These are phyloP conservation scores for Colletotrichum abscissum DNA, from an alignment of 2,329 filamentous ascomycete genomes.

Conservation along the genomic window DNA sequence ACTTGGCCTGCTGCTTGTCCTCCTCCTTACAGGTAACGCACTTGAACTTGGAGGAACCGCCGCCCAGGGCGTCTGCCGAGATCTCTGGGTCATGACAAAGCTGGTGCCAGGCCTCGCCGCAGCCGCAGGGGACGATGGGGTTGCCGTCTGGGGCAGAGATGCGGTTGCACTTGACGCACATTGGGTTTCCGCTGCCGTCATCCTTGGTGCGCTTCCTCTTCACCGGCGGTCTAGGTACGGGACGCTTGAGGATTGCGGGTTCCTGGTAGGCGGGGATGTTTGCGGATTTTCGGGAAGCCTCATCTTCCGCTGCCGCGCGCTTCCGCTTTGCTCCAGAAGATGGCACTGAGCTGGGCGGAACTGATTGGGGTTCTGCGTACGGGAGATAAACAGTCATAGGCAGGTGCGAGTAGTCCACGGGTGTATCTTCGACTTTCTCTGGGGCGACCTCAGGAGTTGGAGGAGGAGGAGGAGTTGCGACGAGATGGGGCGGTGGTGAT, in stretches of 20 bases:
- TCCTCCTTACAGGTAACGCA: conserved; percentile 37
- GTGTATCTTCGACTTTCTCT: conserved; percentile 28
- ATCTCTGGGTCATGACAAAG: conserved; percentile 39
- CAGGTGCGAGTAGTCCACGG: conserved; percentile 28
- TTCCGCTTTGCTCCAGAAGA: conserved; percentile 26
- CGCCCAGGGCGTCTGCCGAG: conserved; percentile 20
- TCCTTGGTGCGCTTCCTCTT: conserved; percentile 35
- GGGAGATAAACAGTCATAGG: conserved; percentile 16
- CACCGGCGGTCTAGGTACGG: conserved; percentile 20
- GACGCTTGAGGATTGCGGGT: not conserved
- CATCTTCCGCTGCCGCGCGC: not conserved
- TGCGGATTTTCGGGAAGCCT: not conserved
- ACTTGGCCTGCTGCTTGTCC: conserved; percentile 35
- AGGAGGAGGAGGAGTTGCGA: not conserved
- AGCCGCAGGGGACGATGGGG: conserved; percentile 39
- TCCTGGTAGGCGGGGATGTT: not conserved
- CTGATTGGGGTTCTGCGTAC: not conserved
- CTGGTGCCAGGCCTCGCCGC: conserved; percentile 41
- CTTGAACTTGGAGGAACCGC: conserved; percentile 32
- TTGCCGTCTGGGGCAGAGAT: conserved; percentile 36
- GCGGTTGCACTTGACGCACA: conserved; percentile 40
- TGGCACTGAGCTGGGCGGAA: not conserved
- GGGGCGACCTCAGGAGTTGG: conserved; percentile 6
- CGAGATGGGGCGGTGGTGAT: not conserved
- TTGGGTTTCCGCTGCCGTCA: conserved; percentile 19